These are phyloP conservation scores for Dactylellina parvicollis DNA, from an alignment of 2,329 filamentous ascomycete genomes.

Conservation along the genomic window DNA sequence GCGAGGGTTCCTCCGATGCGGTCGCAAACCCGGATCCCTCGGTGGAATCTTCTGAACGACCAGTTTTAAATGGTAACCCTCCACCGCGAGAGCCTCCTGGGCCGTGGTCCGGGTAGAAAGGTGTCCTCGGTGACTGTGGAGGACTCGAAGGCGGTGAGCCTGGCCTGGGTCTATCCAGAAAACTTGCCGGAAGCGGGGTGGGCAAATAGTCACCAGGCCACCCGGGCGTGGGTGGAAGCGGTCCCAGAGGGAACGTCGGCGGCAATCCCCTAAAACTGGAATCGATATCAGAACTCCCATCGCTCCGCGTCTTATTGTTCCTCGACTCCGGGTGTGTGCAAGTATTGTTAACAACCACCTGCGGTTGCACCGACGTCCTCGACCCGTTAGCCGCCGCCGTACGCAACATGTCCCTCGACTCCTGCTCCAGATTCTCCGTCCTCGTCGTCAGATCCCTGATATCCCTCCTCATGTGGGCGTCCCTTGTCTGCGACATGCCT, in stretches of 20 bases:
- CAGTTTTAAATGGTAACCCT: not conserved
- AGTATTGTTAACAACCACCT: conserved; percentile 28
- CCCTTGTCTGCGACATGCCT: not conserved
- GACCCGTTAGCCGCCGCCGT: conserved; percentile 1
- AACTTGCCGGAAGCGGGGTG: not conserved
- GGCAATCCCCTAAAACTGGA: not conserved
- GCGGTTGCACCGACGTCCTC: not conserved
- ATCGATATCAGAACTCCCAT: not conserved
- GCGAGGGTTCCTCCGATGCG: conserved; percentile 16
- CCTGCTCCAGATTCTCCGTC: conserved; percentile 31
- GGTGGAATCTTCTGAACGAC: conserved; percentile 1
- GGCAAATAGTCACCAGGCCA: not conserved
- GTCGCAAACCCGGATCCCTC: conserved; percentile 20
- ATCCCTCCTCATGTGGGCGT: conserved; percentile 15
- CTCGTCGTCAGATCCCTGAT: conserved; percentile 16
- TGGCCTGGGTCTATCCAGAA: not conserved
- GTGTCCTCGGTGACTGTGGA: not conserved
- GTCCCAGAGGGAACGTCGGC: not conserved
- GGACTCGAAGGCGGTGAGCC: conserved; percentile 9
- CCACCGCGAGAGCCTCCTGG: not conserved
- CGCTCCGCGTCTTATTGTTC: not conserved
- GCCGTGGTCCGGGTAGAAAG: not conserved
- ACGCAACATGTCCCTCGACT: conserved; percentile 17
- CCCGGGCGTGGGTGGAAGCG: conserved; percentile 18
- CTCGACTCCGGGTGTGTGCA: conserved; percentile 24